Base-by-base conservation (phyloP, 2,329 filamentous ascomycete genomes). In the Bipolaris victoriae region DNA sequence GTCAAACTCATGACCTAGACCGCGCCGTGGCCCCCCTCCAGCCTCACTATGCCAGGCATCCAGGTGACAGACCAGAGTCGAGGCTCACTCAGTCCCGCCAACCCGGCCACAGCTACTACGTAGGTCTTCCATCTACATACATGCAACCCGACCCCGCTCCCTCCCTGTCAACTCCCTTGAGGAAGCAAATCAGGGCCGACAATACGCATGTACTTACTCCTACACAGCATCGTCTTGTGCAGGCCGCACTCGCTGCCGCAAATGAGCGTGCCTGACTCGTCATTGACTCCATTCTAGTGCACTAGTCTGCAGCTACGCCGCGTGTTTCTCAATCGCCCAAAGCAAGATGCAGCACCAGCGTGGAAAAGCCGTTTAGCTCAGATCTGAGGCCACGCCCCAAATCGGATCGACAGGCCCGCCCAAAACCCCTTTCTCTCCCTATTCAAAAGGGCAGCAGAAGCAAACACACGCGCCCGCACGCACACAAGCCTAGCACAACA, bases 341-440 rank as follows among this genome's bases (percentile, higher is more conserved):
- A 63, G 65, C 65, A 65, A 70, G 67, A 71, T 73, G 63, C 67
- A 67, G 70, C 69, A 68, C 60, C 62, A 68, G 57, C 55, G 51
- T 61, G 61, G 58, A 61, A 63, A 62, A 64, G 69, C 68, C 71
- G 70, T 75, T 73, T 62, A 53, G 58, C 51, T 61, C 36, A 71
- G 71, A 74, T 74, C 71, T 71, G 61, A 69, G 61, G 58, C 60
- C 60, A 60, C 65, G 29, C 45, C 55, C 62, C 68, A 66, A 73
- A 75, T 73, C 71, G 66, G 65, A 73, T 71, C 68, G 58, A 36
- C 63, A 40, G 49, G 68, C 67, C 69, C 69, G 71, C 24, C 63
- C 62, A 67, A 67, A 65, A 61, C 66, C 65, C 65, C 68, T 67
- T 64, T 60, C 56, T 48, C 35, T 22, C 47, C 35, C 41, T 49